Conservation (phyloP, 2,329 filamentous ascomycete genomes). For the Aspergillus costaricaensis region DNA sequence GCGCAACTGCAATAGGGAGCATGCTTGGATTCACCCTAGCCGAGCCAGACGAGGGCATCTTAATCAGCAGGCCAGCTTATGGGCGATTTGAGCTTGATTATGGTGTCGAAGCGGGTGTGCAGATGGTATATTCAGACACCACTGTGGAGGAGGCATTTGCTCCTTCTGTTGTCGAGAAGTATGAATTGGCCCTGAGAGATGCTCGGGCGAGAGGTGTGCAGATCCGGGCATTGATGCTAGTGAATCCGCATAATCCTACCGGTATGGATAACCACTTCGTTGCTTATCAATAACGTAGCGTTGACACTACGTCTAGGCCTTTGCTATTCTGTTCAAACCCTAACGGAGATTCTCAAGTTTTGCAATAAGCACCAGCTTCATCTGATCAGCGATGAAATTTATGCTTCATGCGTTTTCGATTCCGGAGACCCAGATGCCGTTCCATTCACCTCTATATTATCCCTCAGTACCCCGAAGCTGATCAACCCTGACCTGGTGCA, state of each 20-base stretch:
- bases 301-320: slow-evolving; percentile 31
- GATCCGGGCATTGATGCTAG: slow-evolving; percentile 46
- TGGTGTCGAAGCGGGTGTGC: slow-evolving; percentile 44
- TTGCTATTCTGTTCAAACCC: slow-evolving; percentile 47
- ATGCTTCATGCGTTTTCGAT: slow-evolving; percentile 55
- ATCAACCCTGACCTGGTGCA: slow-evolving; percentile 55
- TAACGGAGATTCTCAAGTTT: slow-evolving; percentile 51
- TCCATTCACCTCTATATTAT: slow-evolving; percentile 50
- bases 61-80: slow-evolving; percentile 52
- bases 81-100: slow-evolving; percentile 54
- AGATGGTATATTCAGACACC: slow-evolving; percentile 44
- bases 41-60: slow-evolving; percentile 49
- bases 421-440: slow-evolving; percentile 35
- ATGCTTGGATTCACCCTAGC: slow-evolving; percentile 47
- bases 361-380: slow-evolving; percentile 54
- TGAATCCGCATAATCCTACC: slow-evolving; percentile 50
- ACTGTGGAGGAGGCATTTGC: slow-evolving; percentile 42
- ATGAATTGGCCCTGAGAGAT: slow-evolving; percentile 40
- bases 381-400: slow-evolving; percentile 60
- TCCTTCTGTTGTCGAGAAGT: slow-evolving; percentile 33
- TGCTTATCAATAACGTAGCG: not conserved
- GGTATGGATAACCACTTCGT: slow-evolving; percentile 24
- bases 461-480: slow-evolving; percentile 43
- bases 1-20: slow-evolving; percentile 46
- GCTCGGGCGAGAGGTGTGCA: slow-evolving; percentile 36